Percentiles rank a stretch among this genome's conserved stretches.
Evolutionary conservation across 257 asterid species (phyloP).

Genomic region (Vinca minor): DNA sequence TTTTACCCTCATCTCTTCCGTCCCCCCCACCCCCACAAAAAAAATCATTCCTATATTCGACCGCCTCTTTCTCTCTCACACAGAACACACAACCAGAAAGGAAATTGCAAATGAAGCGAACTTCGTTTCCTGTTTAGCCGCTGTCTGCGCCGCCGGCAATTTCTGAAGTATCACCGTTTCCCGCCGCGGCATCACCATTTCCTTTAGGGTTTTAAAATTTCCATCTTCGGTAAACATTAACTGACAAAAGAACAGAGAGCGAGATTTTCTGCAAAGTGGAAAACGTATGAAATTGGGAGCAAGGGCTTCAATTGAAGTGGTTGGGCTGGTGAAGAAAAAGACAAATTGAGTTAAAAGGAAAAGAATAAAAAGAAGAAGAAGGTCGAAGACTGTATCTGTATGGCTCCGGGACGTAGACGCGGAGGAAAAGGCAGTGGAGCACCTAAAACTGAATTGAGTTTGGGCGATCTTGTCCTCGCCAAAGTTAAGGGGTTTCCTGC

Average conservation of each 20-base stretch:
- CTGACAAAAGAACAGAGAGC: slow-evolving; percentile 1
- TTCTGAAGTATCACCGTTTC: background rate
- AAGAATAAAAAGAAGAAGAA: no score
- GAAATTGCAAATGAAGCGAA: slow-evolving; percentile 16
- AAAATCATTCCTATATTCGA: slow-evolving; percentile 11
- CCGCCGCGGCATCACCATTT: slow-evolving; percentile 7
- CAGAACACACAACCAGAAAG: slow-evolving; percentile 5
- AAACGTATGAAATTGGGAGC: background rate
- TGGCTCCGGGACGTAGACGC: slow-evolving; percentile 78
- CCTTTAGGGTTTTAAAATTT: slow-evolving; percentile 14
- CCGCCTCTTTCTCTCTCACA: slow-evolving; percentile 19
- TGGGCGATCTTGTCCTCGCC: slow-evolving; percentile 92
- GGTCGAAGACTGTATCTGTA: no score
- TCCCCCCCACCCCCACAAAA: background rate
- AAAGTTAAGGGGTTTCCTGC: slow-evolving; percentile 87
- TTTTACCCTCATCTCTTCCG: slow-evolving; percentile 7
- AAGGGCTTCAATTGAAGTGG: slow-evolving; percentile 12
- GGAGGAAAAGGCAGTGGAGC: slow-evolving; percentile 54
- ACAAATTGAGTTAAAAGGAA: background rate
- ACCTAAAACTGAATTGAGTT: slow-evolving; percentile 46
- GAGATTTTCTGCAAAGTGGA: no score
- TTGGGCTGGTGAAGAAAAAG: slow-evolving; percentile 4
- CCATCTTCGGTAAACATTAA: background rate
- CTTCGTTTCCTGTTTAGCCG: slow-evolving; percentile 2
- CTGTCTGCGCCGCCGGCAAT: slow-evolving; percentile 14